These are phyloP conservation scores for Coemansia sp. DNA, from an alignment of 192 early-diverging fungal genomes.

Conservation along the genomic window DNA sequence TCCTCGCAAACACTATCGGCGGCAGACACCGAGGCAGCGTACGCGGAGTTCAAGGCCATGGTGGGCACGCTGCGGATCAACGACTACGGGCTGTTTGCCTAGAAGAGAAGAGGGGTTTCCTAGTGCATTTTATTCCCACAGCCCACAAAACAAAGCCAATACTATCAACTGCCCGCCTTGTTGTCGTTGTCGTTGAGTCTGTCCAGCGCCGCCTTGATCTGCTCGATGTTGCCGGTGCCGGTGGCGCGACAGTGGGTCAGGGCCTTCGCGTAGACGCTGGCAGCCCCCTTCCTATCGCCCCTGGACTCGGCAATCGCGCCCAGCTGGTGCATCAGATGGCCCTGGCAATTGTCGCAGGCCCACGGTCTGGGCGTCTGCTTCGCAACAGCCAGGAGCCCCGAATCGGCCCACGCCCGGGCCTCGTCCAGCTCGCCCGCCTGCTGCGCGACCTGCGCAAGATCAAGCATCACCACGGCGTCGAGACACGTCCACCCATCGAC, in stretches of 20 bases:
- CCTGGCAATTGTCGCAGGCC: constrained; percentile 42
- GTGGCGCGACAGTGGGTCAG: constrained; percentile 19
- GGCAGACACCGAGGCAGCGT: background rate
- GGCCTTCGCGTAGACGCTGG: constrained; percentile 14
- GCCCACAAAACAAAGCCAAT: background rate
- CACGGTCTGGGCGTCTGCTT: constrained; percentile 7
- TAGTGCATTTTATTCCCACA: background rate
- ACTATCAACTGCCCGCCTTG: too few relatives aligned
- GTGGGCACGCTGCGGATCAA: constrained; percentile 18
- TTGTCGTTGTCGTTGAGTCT: background rate
- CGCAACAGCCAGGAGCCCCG: constrained; percentile 6
- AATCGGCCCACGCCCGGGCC: constrained; percentile 24
- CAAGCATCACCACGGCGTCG: constrained; percentile 48
- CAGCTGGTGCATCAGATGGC: constrained; percentile 29
- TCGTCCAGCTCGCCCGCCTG: constrained; percentile 2
- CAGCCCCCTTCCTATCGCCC: constrained; percentile 14
- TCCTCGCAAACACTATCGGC: background rate
- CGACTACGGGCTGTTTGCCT: constrained; percentile 23
- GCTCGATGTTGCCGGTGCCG: constrained; percentile 30
- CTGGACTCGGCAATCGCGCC: constrained; percentile 10
- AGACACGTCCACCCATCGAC: constrained; percentile 42
- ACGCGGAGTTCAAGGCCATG: constrained; percentile 13
- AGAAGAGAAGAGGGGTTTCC: background rate
- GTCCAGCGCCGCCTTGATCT: constrained; percentile 14
- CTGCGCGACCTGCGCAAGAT: constrained; percentile 35